These are phyloP conservation scores for Nakazawaea sp. DNA, from an alignment of 805 yeast species.

Conservation along the genomic window DNA sequence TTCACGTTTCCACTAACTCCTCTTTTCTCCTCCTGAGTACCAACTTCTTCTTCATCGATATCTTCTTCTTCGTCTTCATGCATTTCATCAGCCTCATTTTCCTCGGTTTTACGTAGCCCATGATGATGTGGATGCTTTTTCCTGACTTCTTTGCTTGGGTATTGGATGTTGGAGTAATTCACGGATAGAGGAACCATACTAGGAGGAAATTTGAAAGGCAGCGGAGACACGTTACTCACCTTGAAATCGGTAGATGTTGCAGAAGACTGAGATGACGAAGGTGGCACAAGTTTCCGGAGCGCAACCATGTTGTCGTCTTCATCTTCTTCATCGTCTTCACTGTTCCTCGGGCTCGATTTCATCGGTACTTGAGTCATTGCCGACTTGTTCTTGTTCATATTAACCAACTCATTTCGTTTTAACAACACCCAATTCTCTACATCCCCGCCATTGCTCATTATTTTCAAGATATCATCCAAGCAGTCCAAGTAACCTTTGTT, in stretches of 20 bases:
- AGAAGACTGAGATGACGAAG: background rate
- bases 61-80: conserved; percentile 6
- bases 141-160: too few relatives aligned
- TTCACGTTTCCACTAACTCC: too few relatives aligned
- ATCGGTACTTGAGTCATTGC: too few relatives aligned
- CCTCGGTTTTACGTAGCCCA: background rate
- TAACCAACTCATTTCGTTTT: conserved; percentile 34
- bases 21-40: too few relatives aligned
- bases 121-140: too few relatives aligned
- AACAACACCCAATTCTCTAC: conserved; percentile 47
- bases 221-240: conserved; percentile 11
- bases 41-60: background rate
- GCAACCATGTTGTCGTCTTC: too few relatives aligned
- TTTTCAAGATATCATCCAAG: conserved; percentile 44
- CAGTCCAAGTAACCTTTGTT: conserved; percentile 59
- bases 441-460: conserved; percentile 34
- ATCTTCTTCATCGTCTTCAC: too few relatives aligned
- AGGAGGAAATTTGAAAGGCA: conserved; percentile 22
- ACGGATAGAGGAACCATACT: conserved; percentile 17
- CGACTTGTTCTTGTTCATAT: background rate
- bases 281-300: too few relatives aligned
- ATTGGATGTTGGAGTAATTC: conserved; percentile 14
- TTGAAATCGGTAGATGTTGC: conserved; percentile 7
- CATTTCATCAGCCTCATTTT: background rate
- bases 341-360: too few relatives aligned